Evolutionary conservation across 176 grass and related monocot species (phyloP), one percentile per base, ranked within the genome.

Genomic region (Avena atlantica): DNA sequence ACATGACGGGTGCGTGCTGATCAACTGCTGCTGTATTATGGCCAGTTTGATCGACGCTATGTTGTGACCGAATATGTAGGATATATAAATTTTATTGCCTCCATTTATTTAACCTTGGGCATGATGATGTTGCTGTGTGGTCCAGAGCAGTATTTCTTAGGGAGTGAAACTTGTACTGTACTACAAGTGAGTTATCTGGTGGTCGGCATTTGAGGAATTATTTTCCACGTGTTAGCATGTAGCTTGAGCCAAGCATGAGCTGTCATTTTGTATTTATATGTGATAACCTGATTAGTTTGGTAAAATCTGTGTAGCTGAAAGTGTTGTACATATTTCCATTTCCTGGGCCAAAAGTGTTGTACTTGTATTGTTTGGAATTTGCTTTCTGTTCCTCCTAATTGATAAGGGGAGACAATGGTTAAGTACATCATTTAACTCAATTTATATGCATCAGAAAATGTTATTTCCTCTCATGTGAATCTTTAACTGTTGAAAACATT

Each of bases 61-160:
- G 74, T 78, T 76, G 81, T 23, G 53, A 65, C 84, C 68, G 91
- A 57, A 81, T 92, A 71, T 92, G 59, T 86, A 71, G 91, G 74
- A 89, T 87, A 91, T 87, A 91, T 89, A 76, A 82, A 76, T 84
- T 92, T 94, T 92, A 74, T 73, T 83, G 73, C 88, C 85, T 90
- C 84, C 80, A 76, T 91, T 93, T 88, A 65, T 76, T 80, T 84
- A 89, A 50, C 49, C 64, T 56, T 94, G 80, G 90, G 81, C 59
- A 19, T 8, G 23, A 81, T 87, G 75, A 61, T 74, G 81, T 80
- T 89, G 47, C 72, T 84, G 84, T 70, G 68, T 65, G 82, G 71
- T 72, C 50, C 67, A n/a, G 67, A 53, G 27, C 44, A 62, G 82
- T 63, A 52, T 80, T 52, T 61, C 56, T 1, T 25, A 85, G 52